A percentile compares a stretch with the other conserved stretches of the same genome.
These are phyloP conservation scores for Diaporthe sp. DNA, from an alignment of 2,329 filamentous ascomycete species.

Conservation along the genomic window DNA sequence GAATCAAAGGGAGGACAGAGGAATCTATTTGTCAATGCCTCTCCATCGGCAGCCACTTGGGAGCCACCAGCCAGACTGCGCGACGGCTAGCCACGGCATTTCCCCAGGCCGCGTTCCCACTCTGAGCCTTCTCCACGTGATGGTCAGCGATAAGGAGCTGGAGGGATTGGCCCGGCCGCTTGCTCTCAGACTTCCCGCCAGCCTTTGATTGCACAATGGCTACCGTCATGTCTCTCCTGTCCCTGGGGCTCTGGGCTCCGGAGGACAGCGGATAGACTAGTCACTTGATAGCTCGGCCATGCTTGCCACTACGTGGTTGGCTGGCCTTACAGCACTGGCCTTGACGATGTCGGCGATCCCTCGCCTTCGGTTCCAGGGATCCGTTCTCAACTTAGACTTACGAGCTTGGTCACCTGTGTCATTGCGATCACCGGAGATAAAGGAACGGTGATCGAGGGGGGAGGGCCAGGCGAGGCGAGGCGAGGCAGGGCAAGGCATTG, in stretches of 20 bases:
- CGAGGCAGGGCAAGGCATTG: slow-evolving; percentile 6
- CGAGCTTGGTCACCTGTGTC: slow-evolving; percentile 28
- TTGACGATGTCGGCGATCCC: slow-evolving; percentile 27
- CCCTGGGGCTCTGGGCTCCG: slow-evolving; percentile 1
- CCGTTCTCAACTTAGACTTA: slow-evolving; percentile 31
- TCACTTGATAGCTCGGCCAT: slow-evolving; percentile 26
- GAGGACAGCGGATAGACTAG: slow-evolving; percentile 22
- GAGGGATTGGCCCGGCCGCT: slow-evolving; percentile 39
- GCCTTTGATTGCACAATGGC: slow-evolving; percentile 36
- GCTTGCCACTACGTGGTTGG: slow-evolving; percentile 9
- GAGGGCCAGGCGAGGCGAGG: background rate
- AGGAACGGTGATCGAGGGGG: slow-evolving; percentile 23
- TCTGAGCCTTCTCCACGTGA: slow-evolving; percentile 23
- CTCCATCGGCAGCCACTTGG: background rate
- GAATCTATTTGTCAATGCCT: slow-evolving; percentile 37
- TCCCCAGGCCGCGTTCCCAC: slow-evolving; percentile 12
- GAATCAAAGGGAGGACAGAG: slow-evolving; percentile 20
- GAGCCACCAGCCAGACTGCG: background rate
- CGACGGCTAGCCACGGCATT: slow-evolving; percentile 42
- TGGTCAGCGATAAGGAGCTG: slow-evolving; percentile 38
- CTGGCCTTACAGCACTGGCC: slow-evolving; percentile 16
- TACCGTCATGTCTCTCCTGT: slow-evolving; percentile 10
- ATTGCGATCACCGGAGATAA: slow-evolving; percentile 43
- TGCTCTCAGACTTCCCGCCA: slow-evolving; percentile 18
- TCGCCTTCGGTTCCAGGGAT: slow-evolving; percentile 29